A percentile compares a stretch with the other conserved stretches of the same genome.
phyloP scores from a whole-genome alignment of 306 rosid genomes.

The Echinosophora koreensis region DNA sequence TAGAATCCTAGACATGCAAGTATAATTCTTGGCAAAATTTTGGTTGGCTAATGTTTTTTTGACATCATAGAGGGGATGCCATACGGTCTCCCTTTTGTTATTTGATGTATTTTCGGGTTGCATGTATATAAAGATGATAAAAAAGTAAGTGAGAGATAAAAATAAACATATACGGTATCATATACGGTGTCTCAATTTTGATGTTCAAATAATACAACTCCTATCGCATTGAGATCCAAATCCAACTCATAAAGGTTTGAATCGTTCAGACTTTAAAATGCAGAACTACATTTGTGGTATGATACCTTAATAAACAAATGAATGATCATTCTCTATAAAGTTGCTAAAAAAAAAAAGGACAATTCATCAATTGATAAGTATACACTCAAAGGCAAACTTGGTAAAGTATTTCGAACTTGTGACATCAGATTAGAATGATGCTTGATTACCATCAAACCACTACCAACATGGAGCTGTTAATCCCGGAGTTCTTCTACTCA shows the following conservation, averaged over 20 bases:
- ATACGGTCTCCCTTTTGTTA: too few relatives aligned
- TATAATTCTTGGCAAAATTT: neutral
- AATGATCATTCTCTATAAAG: neutral
- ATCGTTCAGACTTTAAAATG: constrained; percentile 5
- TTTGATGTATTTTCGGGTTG: too few relatives aligned
- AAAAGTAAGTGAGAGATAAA: too few relatives aligned
- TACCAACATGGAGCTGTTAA: constrained; percentile 17
- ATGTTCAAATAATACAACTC: too few relatives aligned
- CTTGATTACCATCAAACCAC: neutral
- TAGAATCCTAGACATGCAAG: neutral
- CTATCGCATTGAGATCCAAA: neutral
- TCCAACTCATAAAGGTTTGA: constrained; percentile 1
- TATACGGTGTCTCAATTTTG: too few relatives aligned
- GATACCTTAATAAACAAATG: constrained; percentile 5
- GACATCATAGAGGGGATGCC: too few relatives aligned
- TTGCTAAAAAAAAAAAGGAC: constrained; percentile 13
- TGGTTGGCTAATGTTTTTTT: too few relatives aligned
- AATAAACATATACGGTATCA: too few relatives aligned
- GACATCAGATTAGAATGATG: constrained; percentile 6
- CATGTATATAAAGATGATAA: too few relatives aligned
- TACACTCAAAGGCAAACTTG: neutral
- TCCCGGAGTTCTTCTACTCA: neutral
- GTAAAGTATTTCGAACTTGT: constrained; percentile 1
- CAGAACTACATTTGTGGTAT: constrained; percentile 1
- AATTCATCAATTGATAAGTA: neutral